A percentile compares a stretch with the other conserved stretches of the same genome.
Conservation (phyloP, 768 basidiomycete genomes). For the Tricholoma flavovirens region DNA sequence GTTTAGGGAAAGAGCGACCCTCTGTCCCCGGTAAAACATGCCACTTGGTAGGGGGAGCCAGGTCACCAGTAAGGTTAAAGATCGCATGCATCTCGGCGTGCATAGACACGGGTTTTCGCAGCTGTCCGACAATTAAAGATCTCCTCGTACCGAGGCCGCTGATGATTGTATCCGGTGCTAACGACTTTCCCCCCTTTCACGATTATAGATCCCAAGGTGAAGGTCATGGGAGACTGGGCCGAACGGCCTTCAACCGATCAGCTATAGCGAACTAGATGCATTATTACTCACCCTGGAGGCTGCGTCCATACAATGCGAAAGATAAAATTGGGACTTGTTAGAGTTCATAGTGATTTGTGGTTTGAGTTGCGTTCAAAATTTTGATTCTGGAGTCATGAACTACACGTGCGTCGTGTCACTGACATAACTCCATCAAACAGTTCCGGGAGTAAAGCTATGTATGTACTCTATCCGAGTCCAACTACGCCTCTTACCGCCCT, state of each 20-base stretch:
- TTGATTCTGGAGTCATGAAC: background rate
- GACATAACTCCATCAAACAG: background rate
- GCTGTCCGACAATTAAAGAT: slow-evolving; percentile 28
- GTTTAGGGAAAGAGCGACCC: slow-evolving; percentile 1
- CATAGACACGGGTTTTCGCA: slow-evolving; percentile 39
- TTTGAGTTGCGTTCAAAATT: background rate
- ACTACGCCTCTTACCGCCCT: background rate
- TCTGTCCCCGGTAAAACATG: slow-evolving; percentile 36
- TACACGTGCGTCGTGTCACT: background rate
- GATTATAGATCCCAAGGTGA: slow-evolving; percentile 8
- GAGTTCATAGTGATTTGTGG: slow-evolving; percentile 18
- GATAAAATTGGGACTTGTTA: slow-evolving; percentile 47
- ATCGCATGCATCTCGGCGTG: slow-evolving; percentile 61
- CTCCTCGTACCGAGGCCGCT: slow-evolving; percentile 49
- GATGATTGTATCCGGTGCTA: slow-evolving; percentile 48
- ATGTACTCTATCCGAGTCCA: too few relatives aligned
- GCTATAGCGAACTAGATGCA: background rate
- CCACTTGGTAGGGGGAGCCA: slow-evolving; percentile 47
- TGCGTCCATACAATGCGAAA: slow-evolving; percentile 43
- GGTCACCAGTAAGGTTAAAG: slow-evolving; percentile 43
- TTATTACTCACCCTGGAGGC: slow-evolving; percentile 33
- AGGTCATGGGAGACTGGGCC: slow-evolving; percentile 7
- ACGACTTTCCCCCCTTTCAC: slow-evolving; percentile 55
- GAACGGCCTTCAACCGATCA: background rate
- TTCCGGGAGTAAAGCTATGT: too few relatives aligned